Evolutionary conservation across 1,139 yeast genomes (phyloP).

Genomic region (Taphrina sp.): DNA sequence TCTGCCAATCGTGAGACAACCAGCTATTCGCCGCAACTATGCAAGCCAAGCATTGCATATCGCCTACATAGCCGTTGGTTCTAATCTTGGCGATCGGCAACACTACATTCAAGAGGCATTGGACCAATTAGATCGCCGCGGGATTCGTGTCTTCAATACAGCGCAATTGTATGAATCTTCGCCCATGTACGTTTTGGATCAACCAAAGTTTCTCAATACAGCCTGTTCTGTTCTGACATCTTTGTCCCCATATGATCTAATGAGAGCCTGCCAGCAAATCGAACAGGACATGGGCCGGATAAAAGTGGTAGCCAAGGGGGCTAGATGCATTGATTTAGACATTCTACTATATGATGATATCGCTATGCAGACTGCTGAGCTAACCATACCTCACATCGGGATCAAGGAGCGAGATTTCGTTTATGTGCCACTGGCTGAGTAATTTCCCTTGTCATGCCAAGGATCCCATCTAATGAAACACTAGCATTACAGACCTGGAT

Average conservation of each 20-base stretch:
- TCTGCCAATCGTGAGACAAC: too few relatives aligned
- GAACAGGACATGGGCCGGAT: conserved; percentile 71
- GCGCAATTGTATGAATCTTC: conserved; percentile 82
- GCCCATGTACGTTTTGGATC: conserved; percentile 88
- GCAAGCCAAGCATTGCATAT: conserved; percentile 7
- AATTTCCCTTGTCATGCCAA: not conserved
- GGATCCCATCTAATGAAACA: not conserved
- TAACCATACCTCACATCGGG: conserved; percentile 79
- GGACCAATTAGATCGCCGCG: conserved; percentile 49
- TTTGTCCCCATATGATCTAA: conserved; percentile 62
- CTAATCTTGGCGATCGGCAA: conserved; percentile 74
- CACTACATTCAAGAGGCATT: conserved; percentile 62
- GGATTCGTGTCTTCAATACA: conserved; percentile 55
- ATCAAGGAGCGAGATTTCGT: conserved; percentile 92
- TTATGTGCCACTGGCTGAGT: conserved; percentile 78
- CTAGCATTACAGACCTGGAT: conserved; percentile 16
- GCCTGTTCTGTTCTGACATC: conserved; percentile 51
- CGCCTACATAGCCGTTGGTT: conserved; percentile 83
- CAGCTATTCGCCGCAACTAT: not conserved
- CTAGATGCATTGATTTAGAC: conserved; percentile 85
- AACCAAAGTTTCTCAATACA: conserved; percentile 76
- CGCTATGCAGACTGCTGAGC: conserved; percentile 48
- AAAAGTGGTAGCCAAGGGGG: conserved; percentile 83
- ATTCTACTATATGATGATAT: conserved; percentile 68
- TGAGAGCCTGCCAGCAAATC: conserved; percentile 63